Percentiles rank a stretch among this genome's conserved stretches.
Conservation (phyloP, 2,329 filamentous ascomycete genomes). For the Fusarium sp. region DNA sequence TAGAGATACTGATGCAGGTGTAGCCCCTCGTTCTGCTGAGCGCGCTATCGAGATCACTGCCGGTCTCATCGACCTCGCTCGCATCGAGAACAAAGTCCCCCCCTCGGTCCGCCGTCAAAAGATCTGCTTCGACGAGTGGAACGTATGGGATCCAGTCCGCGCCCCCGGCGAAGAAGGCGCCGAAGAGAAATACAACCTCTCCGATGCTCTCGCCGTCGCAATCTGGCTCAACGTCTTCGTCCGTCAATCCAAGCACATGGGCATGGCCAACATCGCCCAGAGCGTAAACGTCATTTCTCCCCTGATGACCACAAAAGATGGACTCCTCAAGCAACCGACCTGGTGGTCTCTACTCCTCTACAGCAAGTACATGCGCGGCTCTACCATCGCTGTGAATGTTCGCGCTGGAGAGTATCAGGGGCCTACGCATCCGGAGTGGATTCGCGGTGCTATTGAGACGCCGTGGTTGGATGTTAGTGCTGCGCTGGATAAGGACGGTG, state of each 20-base stretch:
- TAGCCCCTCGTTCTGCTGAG: conserved; percentile 74
- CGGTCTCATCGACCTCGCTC: conserved; percentile 75
- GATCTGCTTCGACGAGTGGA: conserved; percentile 89
- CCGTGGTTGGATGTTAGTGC: conserved; percentile 77
- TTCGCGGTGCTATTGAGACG: conserved; percentile 71
- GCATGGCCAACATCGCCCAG: conserved; percentile 83
- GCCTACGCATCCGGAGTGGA: conserved; percentile 71
- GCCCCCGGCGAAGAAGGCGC: conserved; percentile 77
- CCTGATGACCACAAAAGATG: conserved; percentile 73
- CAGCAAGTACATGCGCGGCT: conserved; percentile 72
- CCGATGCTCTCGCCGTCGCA: conserved; percentile 78
- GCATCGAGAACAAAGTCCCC: conserved; percentile 73
- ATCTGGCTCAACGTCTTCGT: conserved; percentile 82
- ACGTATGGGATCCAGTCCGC: conserved; percentile 79
- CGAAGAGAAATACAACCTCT: conserved; percentile 78
- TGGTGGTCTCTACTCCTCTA: conserved; percentile 76
- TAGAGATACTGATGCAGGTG: background rate
- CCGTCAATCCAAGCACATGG: conserved; percentile 74
- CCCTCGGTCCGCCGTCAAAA: conserved; percentile 68
- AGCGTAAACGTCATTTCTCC: conserved; percentile 81
- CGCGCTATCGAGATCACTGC: conserved; percentile 77
- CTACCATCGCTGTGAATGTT: conserved; percentile 73
- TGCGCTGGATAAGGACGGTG: conserved; percentile 64
- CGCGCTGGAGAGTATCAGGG: conserved; percentile 71
- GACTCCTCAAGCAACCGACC: conserved; percentile 75